Evolutionary conservation across 768 basidiomycete species (phyloP).

Genomic region (Naematelia aurantialba): DNA sequence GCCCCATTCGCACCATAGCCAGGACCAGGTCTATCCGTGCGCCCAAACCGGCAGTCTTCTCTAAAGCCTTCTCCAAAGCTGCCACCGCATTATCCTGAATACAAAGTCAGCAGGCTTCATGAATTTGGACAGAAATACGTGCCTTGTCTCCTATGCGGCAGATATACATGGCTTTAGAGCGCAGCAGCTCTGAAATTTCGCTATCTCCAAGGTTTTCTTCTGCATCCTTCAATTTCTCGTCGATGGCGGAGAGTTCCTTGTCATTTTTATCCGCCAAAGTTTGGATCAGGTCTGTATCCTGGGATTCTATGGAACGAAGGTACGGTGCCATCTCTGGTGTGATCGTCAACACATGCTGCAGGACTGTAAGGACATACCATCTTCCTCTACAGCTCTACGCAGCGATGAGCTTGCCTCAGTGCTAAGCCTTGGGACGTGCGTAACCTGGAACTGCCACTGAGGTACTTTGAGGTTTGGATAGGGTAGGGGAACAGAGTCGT

Average conservation of each 20-base stretch:
- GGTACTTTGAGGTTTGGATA: slow-evolving; percentile 81
- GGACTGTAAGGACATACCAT: slow-evolving; percentile 59
- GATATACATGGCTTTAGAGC: slow-evolving; percentile 76
- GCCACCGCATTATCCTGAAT: slow-evolving; percentile 70
- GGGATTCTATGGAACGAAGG: slow-evolving; percentile 53
- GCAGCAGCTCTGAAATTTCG: slow-evolving; percentile 83
- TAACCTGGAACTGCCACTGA: slow-evolving; percentile 72
- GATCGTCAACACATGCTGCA: slow-evolving; percentile 7
- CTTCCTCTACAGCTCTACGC: slow-evolving; percentile 69
- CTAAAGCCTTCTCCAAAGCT: slow-evolving; percentile 76
- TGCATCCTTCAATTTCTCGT: slow-evolving; percentile 75
- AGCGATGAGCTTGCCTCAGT: slow-evolving; percentile 63
- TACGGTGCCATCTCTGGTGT: slow-evolving; percentile 84
- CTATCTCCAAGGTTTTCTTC: slow-evolving; percentile 88
- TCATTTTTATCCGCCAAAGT: slow-evolving; percentile 67
- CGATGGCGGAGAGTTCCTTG: slow-evolving; percentile 67
- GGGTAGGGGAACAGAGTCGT: slow-evolving; percentile 71
- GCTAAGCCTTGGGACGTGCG: slow-evolving; percentile 64
- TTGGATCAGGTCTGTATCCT: slow-evolving; percentile 56
- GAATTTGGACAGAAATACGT: slow-evolving; percentile 3
- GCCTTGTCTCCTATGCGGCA: slow-evolving; percentile 83
- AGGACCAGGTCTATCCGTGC: slow-evolving; percentile 89
- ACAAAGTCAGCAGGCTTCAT: slow-evolving; percentile 4
- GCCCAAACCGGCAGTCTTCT: slow-evolving; percentile 89
- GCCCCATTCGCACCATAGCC: slow-evolving; percentile 78